A percentile compares a stretch with the other conserved stretches of the same genome.
Evolutionary conservation across 2,329 filamentous ascomycete species (phyloP).

Genomic region (Talaromyces funiculosus): DNA sequence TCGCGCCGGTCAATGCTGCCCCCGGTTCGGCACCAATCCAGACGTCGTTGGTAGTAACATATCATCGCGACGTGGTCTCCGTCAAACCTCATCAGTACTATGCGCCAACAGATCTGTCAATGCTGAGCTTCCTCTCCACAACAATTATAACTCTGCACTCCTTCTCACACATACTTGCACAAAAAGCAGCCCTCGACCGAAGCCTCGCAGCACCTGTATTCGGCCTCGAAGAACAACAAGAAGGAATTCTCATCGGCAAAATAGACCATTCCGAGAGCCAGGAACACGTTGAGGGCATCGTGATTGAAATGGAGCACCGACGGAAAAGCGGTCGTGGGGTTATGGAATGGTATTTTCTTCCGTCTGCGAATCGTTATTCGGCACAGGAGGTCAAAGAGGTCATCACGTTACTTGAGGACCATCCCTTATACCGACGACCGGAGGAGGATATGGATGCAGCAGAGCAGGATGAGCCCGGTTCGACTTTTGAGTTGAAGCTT

Average conservation of each 20-base stretch:
- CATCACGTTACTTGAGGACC: slow-evolving; percentile 65
- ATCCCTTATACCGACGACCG: slow-evolving; percentile 59
- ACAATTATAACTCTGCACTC: slow-evolving; percentile 70
- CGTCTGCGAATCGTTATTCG: slow-evolving; percentile 41
- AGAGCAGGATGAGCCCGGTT: slow-evolving; percentile 55
- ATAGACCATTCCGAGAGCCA: slow-evolving; percentile 29
- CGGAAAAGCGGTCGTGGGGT: slow-evolving; percentile 75
- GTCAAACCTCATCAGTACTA: slow-evolving; percentile 32
- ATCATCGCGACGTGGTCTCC: slow-evolving; percentile 74
- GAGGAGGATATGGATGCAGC: slow-evolving; percentile 35
- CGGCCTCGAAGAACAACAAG: slow-evolving; percentile 69
- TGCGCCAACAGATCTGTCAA: slow-evolving; percentile 62
- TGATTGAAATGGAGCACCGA: slow-evolving; percentile 80
- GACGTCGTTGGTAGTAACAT: slow-evolving; percentile 69
- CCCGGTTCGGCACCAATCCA: slow-evolving; percentile 25
- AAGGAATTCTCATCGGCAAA: slow-evolving; percentile 71
- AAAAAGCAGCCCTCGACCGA: slow-evolving; percentile 68
- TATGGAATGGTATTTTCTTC: slow-evolving; percentile 60
- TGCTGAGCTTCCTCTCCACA: slow-evolving; percentile 82
- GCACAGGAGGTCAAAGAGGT: slow-evolving; percentile 47
- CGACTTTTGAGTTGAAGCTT: slow-evolving; percentile 79
- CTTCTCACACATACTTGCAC: slow-evolving; percentile 66
- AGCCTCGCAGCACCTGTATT: slow-evolving; percentile 71
- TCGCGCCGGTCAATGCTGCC: slow-evolving; percentile 47
- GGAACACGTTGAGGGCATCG: slow-evolving; percentile 53